Base-by-base conservation (phyloP, 768 basidiomycete genomes). In the Naganishia onofrii region DNA sequence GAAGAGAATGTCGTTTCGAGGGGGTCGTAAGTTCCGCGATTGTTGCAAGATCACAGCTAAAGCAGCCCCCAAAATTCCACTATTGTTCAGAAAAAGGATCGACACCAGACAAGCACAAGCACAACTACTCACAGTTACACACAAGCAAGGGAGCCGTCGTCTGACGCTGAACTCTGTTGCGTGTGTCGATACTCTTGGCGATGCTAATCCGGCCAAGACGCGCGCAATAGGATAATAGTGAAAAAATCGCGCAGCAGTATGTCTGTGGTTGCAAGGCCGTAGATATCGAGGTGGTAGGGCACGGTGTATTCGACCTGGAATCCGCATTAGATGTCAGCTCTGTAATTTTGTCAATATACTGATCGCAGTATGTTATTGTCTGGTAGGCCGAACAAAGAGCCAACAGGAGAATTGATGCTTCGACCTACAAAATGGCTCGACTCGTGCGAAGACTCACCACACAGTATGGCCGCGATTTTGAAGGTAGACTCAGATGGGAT, bases 231-330 rank as follows among this genome's bases (percentile, higher is more conserved):
- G 48, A 7, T 7, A 23, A n/a, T 7, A 13, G 7, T 4, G 21
- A 23, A 51, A 51, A 51, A 51, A n/a, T 51, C 48, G 48, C 48
- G 48, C 48, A 26, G 48, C 48, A 23, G n/a, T 51, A 51, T 51
- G 48, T n/a, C 48, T 51, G 3, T 51, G 7, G n/a, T 51, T 3
- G 19, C 7, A 3, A 51, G n/a, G 48, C n/a, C n/a, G 6, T 8
- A 6, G 23, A 51, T 23, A 26, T 17, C 23, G 23, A 51, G 23
- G 6, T 23, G 2, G 48, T 7, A 3, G 13, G 48, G 1, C n/a
- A 7, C 6, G 48, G 13, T 51, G 4, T 3, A 13, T 4, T n/a
- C 23, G 48, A 23, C 48, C 48, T 51, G 48, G 4, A 3, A 51
- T 1, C n/a, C 3, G 13, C 3, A 51, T n/a, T n/a, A 7, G n/a